Evolutionary conservation across 2,329 filamentous ascomycete genomes (phyloP), one percentile per base, ranked within the genome.

Genomic region (Ophiostoma tasmaniense): DNA sequence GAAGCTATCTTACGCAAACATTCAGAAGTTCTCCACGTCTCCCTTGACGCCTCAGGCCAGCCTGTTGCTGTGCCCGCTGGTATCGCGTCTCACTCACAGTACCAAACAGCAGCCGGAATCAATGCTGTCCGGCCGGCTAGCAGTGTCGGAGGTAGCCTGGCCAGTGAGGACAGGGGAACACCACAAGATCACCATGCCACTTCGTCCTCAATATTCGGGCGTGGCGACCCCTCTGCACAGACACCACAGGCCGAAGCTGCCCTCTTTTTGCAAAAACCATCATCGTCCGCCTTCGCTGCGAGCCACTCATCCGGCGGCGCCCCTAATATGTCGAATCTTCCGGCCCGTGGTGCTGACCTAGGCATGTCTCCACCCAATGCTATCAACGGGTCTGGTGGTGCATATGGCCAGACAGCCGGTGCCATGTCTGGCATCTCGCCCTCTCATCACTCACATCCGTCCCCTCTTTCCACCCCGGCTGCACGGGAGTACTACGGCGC

Each of bases 1-100:
- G 89, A 91, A 76, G 85, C 87, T 69, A 85, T 90, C 62, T 79
- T 91, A 65, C 83, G 85, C 67, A 81, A 84, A 0, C 89, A 92
- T 77, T 85, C 87, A 65, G 87, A 88, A 72, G 87, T 91, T 65
- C 80, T 91, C 2, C 86, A 90, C 73, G 82, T 80, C 35, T 83
- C 84, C 68, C 81, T 88, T 65, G 75, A 75, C 25, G 72, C 78
- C 67, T 74, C 75, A 70, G 76, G 79, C 74, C 79, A 74, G 71
- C 78, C 74, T 45, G 73, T 73, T 20, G 75, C 72, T 67, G 70
- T 71, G 5, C 69, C 69, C 10, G 45, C 25, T 17, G 50, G 30
- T 13, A 59, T 62, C 1, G 37, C 69, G 2, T 22, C 65, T 4
- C 67, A 28, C 10, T 59, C 33, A 8, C 22, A 33, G 20, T 55